Percentiles rank a stretch among this genome's conserved stretches.
Evolutionary conservation across 495 filamentous ascomycete species (phyloP).

Genomic region (Neurospora sp.): DNA sequence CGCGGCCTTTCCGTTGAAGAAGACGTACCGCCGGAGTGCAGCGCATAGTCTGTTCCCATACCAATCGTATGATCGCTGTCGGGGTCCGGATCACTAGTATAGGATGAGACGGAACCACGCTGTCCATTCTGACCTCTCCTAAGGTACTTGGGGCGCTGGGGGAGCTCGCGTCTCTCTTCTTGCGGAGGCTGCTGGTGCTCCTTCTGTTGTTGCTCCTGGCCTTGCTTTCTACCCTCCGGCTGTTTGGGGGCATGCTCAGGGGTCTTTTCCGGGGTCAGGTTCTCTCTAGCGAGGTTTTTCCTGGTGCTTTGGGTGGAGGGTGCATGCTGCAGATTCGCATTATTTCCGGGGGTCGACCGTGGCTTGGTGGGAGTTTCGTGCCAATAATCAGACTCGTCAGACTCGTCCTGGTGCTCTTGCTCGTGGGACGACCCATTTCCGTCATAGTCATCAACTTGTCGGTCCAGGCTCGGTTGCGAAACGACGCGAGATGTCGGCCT

Average conservation of each 20-base stretch:
- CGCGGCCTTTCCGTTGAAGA: constrained; percentile 47
- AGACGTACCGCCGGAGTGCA: constrained; percentile 71
- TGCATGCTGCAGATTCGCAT: constrained; percentile 8
- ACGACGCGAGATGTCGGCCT: constrained; percentile 44
- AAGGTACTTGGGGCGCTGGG: constrained; percentile 57
- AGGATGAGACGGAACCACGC: constrained; percentile 68
- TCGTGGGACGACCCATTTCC: neutral
- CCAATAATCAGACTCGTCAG: neutral
- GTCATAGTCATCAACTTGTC: constrained; percentile 6
- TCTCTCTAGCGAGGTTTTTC: constrained; percentile 39
- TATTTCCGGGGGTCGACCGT: constrained; percentile 7
- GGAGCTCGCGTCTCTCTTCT: neutral
- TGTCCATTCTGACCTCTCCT: constrained; percentile 65
- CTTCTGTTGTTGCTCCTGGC: constrained; percentile 16
- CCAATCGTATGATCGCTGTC: constrained; percentile 56
- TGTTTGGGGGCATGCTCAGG: neutral
- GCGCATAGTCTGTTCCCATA: constrained; percentile 72
- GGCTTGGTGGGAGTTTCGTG: constrained; percentile 4
- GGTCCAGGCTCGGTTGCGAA: constrained; percentile 31
- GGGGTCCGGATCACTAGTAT: constrained; percentile 47
- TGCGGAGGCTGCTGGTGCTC: constrained; percentile 1
- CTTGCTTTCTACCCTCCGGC: constrained; percentile 18
- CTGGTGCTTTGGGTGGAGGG: neutral
- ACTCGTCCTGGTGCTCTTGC: constrained; percentile 1
- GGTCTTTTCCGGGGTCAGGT: constrained; percentile 29